Conservation (phyloP, 495 filamentous ascomycete genomes). For the Hyphodiscus hymeniophilus region DNA sequence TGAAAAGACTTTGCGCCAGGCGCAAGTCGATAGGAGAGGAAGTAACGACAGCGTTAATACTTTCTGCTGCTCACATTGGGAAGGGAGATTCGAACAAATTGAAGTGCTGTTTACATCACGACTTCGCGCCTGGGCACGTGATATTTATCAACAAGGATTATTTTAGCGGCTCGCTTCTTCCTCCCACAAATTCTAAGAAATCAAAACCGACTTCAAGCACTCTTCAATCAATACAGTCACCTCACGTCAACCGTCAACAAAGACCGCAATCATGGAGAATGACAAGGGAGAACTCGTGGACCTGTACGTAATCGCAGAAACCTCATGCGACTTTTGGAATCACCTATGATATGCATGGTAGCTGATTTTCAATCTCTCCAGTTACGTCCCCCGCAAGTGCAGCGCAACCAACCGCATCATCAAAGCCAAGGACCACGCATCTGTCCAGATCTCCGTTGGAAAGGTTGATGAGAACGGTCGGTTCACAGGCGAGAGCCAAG, state of each 20-base stretch:
- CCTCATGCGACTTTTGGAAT: slow-evolving; percentile 1
- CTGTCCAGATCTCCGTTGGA: slow-evolving; percentile 82
- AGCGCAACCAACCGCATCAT: slow-evolving; percentile 94
- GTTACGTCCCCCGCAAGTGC: slow-evolving; percentile 99
- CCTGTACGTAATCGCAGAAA: slow-evolving; percentile 56
- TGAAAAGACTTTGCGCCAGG: slow-evolving; percentile 29
- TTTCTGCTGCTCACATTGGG: slow-evolving; percentile 1
- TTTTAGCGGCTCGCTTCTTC: slow-evolving; percentile 6
- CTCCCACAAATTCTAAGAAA: slow-evolving; percentile 17
- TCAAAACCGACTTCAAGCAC: slow-evolving; percentile 17
- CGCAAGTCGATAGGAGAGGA: slow-evolving; percentile 25
- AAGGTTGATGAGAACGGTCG: slow-evolving; percentile 98
- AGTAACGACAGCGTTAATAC: slow-evolving; percentile 23
- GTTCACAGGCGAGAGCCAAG: slow-evolving; percentile 94
- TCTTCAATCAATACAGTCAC: slow-evolving; percentile 15
- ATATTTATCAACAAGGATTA: slow-evolving; percentile 8
- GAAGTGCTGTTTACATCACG: neutral
- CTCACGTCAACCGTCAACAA: slow-evolving; percentile 25
- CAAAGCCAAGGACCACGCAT: slow-evolving; percentile 97
- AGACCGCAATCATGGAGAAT: slow-evolving; percentile 77
- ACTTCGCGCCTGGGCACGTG: slow-evolving; percentile 14
- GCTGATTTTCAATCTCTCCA: slow-evolving; percentile 25
- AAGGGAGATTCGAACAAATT: neutral
- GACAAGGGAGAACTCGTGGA: slow-evolving; percentile 98
- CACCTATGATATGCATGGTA: slow-evolving; percentile 1